Percentiles rank a stretch among this genome's conserved stretches.
These are phyloP conservation scores for Neodidymelliopsis sp. DNA, from an alignment of 2,329 filamentous ascomycete species.

Conservation along the genomic window DNA sequence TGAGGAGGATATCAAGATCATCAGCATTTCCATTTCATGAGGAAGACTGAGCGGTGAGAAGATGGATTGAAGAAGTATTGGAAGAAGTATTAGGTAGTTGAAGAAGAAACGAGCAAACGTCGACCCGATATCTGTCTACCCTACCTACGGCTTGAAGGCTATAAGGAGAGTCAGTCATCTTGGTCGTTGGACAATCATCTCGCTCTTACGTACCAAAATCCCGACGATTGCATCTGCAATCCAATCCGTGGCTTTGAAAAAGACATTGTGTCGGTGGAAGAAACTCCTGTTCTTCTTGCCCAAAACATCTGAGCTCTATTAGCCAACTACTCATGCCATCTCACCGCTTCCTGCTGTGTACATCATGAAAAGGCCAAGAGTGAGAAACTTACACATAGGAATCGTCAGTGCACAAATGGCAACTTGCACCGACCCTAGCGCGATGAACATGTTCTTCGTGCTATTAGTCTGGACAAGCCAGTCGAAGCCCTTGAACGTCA, in stretches of 20 bases:
- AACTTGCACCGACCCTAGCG: slow-evolving; percentile 78
- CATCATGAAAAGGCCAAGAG: background rate
- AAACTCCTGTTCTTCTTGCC: slow-evolving; percentile 48
- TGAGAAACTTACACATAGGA: slow-evolving; percentile 73
- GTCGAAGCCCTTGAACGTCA: slow-evolving; percentile 84
- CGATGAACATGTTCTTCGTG: slow-evolving; percentile 72
- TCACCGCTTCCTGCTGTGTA: no score
- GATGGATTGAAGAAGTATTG: no score
- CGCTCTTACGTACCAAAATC: slow-evolving; percentile 15
- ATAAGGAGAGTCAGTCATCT: background rate
- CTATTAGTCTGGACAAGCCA: slow-evolving; percentile 73
- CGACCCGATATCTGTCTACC: background rate
- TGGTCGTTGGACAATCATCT: background rate
- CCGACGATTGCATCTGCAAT: slow-evolving; percentile 31
- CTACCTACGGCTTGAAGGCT: background rate
- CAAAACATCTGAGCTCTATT: slow-evolving; percentile 33
- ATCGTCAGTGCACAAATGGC: slow-evolving; percentile 77
- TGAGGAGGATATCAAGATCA: slow-evolving; percentile 95
- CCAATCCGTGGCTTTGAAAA: slow-evolving; percentile 42
- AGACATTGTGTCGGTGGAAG: slow-evolving; percentile 45
- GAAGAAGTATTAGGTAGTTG: no score
- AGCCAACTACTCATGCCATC: background rate
- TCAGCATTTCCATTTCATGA: slow-evolving; percentile 71
- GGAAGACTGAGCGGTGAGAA: background rate
- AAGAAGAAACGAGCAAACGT: no score